Evolutionary conservation across 2,329 filamentous ascomycete genomes (phyloP), one percentile per base, ranked within the genome.

Genomic region (Zymoseptoria tritici): DNA sequence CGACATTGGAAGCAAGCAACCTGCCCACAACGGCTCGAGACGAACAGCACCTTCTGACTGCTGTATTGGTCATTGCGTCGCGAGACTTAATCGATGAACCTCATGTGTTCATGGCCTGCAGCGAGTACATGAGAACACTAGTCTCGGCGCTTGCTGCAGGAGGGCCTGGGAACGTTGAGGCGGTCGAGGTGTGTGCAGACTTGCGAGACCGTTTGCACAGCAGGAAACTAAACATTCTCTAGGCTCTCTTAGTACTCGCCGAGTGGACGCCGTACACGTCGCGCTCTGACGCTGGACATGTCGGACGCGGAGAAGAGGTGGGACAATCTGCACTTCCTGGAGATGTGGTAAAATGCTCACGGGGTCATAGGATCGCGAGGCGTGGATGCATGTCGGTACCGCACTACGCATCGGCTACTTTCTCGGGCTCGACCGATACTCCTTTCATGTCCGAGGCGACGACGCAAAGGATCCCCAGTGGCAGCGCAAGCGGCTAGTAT

Each of bases 311-410:
- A 8, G 87, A 90, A 70, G 87, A 90, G 36, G 36, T 46, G 6
- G 9, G 13, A 16, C 13, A 7, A 46, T 46, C 16, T 7, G 13
- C 16, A 46, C 36, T 46, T 13, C 13, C 36, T 6, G 36, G 16
- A 6, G 36, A n/a, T 16, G 13, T 16, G 13, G 7, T 4, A 7
- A n/a, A 2, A 69, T 26, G 20, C 50, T 46, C 7, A 46, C 36
- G 16, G 4, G 6, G 7, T 16, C n/a, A 46, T 11, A 46, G 57
- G 87, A 90, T 66, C 81, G 87, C 52, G 86, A 87, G 29, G 86
- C 86, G 0, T 90, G 87, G 87, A 90, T 90, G 86, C 85, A 89
- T 66, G 85, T 89, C 5, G 87, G 87, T 1, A 80, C 87, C 20
- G 87, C 87, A 2, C 74, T 90, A 6, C 81, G 87, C 6, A 82